phyloP scores from a whole-genome alignment of 2,329 filamentous ascomycete genomes.

The Colletotrichum sp. region DNA sequence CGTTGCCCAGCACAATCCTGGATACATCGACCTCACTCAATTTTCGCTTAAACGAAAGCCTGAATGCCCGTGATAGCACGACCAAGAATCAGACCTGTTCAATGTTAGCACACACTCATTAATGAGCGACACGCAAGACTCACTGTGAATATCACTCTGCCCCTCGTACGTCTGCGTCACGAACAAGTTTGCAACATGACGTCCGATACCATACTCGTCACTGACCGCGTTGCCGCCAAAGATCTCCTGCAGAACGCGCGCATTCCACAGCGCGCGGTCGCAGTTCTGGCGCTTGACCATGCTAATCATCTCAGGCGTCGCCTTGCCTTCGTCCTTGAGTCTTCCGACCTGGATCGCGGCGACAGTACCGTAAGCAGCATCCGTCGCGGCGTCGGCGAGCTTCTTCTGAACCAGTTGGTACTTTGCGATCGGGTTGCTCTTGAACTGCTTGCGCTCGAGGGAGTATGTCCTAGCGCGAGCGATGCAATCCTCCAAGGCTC shows the following conservation, averaged over 20 bases:
- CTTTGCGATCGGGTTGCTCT: conserved; percentile 89
- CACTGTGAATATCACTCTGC: conserved; percentile 96
- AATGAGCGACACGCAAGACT: conserved; percentile 41
- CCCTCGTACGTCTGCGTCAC: conserved; percentile 99
- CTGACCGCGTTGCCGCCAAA: conserved; percentile 98
- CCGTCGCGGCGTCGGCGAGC: conserved; percentile 87
- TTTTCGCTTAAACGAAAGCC: conserved; percentile 67
- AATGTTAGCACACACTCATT: conserved; percentile 27
- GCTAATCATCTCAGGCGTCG: conserved; percentile 92
- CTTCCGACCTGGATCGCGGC: conserved; percentile 90
- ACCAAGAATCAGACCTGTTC: conserved; percentile 68
- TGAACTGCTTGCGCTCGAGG: conserved; percentile 95
- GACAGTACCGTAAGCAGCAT: conserved; percentile 88
- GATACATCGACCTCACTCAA: not conserved
- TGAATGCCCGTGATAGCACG: conserved; percentile 76
- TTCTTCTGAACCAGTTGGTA: conserved; percentile 99
- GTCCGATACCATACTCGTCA: conserved; percentile 93
- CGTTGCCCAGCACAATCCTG: not conserved
- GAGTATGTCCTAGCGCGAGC: conserved; percentile 81
- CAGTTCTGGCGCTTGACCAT: conserved; percentile 99
- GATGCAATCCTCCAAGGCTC: conserved; percentile 92
- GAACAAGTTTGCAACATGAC: conserved; percentile 94
- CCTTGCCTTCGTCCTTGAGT: conserved; percentile 89
- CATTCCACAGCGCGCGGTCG: conserved; percentile 81
- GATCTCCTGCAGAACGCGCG: conserved; percentile 85